These are phyloP conservation scores for Dendrocalamus sinicus DNA, from an alignment of 176 grass and related monocot genomes.

Conservation along the genomic window DNA sequence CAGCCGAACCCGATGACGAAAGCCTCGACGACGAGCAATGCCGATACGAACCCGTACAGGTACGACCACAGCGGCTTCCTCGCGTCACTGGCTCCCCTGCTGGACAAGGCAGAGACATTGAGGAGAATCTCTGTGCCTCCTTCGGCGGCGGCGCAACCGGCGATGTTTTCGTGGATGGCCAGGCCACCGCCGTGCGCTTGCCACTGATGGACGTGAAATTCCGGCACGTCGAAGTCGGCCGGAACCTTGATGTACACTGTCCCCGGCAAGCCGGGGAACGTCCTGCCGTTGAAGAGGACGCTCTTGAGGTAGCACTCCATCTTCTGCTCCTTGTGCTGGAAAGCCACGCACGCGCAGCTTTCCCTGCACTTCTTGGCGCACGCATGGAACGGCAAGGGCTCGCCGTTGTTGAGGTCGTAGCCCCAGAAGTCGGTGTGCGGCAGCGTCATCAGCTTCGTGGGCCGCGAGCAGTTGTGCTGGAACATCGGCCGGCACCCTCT, in stretches of 20 bases:
- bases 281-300: slow-evolving; percentile 59
- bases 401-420: slow-evolving; percentile 53
- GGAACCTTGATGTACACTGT: slow-evolving; percentile 64
- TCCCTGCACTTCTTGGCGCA: slow-evolving; percentile 36
- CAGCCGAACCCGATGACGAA: slow-evolving; percentile 46
- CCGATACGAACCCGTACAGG: slow-evolving; percentile 55
- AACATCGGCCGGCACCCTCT: slow-evolving; percentile 40
- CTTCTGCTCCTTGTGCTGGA: slow-evolving; percentile 49
- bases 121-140: too few species aligned
- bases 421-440: slow-evolving; percentile 68
- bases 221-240: slow-evolving; percentile 12
- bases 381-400: neutral
- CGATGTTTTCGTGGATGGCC: neutral
- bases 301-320: slow-evolving; percentile 58
- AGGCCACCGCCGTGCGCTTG: neutral
- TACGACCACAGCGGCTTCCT: slow-evolving; percentile 38
- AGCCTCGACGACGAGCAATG: slow-evolving; percentile 53
- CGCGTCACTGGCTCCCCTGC: neutral
- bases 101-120: neutral
- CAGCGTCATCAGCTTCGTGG: slow-evolving; percentile 41
- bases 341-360: slow-evolving; percentile 46
- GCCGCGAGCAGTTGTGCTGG: neutral
- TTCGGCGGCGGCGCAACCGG: too few species aligned
- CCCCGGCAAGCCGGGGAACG: slow-evolving; percentile 45
- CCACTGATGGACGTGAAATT: slow-evolving; percentile 44